Base-by-base conservation (phyloP, 2,329 filamentous ascomycete species). In the Nemania sp. region DNA sequence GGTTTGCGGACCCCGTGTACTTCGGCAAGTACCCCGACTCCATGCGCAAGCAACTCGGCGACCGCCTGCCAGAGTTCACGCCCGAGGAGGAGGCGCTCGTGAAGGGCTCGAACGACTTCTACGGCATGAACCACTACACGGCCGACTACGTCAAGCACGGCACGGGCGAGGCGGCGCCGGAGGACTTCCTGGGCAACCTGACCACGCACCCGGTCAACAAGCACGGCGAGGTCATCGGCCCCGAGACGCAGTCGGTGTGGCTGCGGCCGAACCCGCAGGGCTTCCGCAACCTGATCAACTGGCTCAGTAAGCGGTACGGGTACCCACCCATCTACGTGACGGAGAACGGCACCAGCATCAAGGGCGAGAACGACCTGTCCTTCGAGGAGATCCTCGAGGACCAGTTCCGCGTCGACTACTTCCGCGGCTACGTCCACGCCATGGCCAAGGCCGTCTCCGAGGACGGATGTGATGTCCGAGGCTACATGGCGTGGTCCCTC, bases 71-170 rank as follows among this genome's bases (percentile, higher is more conserved):
- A 5, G 83, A 84, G 52, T 96, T 92, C 79, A 93, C 91, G 0
- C 80, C 86, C 0, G 91, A 93, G 72, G 93, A 97, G 77, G 80
- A 84, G 26, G 88, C 87, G 1, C 84, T 96, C n/a, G 89, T 97
- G 53, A 86, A 91, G 76, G 93, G 92, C n/a, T 93, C 90, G 77
- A 96, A 96, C 79, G 93, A 97, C 83, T 97, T 97, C 81, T 97
- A 97, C 80, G 93, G 93, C 79, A 95, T 95, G 92, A 97, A 97
- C 84, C 92, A 94, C 85, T 97, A 97, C 84, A 94, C 92, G 58
- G 91, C 93, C 77, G 93, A 96, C 85, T 97, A 92, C 82, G 90
- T 97, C 82, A 90, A 89, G 79, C 90, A 94, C 81, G 88, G 89
- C 76, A 85, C 87, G 7, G 86, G 85, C 6, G 82, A 85, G 55